Conservation (phyloP, 192 early-diverging fungal species). For the Cladochytrium replicatum region DNA sequence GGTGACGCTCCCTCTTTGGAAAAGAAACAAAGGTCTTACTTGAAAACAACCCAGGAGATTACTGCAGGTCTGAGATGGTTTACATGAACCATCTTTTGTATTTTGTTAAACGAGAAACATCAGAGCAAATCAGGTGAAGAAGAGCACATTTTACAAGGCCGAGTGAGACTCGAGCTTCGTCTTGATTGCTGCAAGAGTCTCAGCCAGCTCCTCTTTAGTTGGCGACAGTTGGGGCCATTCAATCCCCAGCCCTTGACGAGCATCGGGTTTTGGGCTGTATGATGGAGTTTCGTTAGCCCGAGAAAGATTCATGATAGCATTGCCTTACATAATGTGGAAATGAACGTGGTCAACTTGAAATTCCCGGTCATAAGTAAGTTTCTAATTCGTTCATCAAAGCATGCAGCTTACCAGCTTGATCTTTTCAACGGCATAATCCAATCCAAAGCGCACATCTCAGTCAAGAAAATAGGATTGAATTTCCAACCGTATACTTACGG, state of each 20-base stretch:
- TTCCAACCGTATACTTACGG: conserved; percentile 53
- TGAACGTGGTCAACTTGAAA: conserved; percentile 78
- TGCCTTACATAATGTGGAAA: conserved; percentile 69
- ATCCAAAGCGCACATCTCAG: too few relatives aligned
- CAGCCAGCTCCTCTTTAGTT: conserved; percentile 36
- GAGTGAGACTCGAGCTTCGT: neutral
- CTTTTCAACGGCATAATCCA: too few relatives aligned
- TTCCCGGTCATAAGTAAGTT: conserved; percentile 1
- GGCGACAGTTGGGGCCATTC: conserved; percentile 53
- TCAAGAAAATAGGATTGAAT: conserved; percentile 1
- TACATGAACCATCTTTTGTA: conserved; percentile 3
- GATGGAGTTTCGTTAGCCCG: too few relatives aligned
- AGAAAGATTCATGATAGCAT: neutral
- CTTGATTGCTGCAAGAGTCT: conserved; percentile 2
- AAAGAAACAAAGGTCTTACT: too few relatives aligned
- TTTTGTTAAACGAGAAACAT: too few relatives aligned
- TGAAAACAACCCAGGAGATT: too few relatives aligned
- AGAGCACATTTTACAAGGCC: too few relatives aligned
- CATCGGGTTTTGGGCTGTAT: conserved; percentile 53
- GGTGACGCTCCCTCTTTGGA: neutral
- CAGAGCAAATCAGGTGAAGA: too few relatives aligned
- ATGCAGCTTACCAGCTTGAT: conserved; percentile 11
- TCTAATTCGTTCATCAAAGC: neutral
- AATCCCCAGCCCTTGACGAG: conserved; percentile 63
- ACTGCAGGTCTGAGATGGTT: neutral